Base-by-base conservation (phyloP, 371 early-diverging fungal species). In the Rhizopus arrhizus region DNA sequence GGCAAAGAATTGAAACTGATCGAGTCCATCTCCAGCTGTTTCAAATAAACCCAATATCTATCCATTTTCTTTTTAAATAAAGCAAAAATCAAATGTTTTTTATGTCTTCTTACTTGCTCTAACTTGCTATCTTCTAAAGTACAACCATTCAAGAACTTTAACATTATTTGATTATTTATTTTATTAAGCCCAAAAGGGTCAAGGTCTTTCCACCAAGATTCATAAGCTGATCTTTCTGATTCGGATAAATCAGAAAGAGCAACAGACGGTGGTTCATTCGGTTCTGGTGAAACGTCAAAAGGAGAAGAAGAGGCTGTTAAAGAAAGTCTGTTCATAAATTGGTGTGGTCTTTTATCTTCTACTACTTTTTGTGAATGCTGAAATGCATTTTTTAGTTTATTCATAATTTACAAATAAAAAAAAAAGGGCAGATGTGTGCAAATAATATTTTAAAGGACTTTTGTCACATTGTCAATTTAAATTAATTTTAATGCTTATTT, bases 191-290 rank as follows among this genome's bases (percentile, higher is more conserved):
- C 62, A 61, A 80, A 80, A 9, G 77, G 80, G 60, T 77, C 77
- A 4, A 80, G 48, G 53, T 75, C 77, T 51, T 70, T 77, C 77
- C 77, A 80, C 80, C 80, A 80, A 12, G 77, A 66, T 29, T 53
- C 58, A 55, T 78, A 78, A n/a, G 72, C 69, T 5, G 45, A 43
- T 43, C 57, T 68, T 35, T 79, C 79, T 40, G 48, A 48, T n/a
- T 72, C 70, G 29, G 76, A 73, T 32, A 75, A 58, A 16, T 76
- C 73, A 43, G 58, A 61, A 29, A 68, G 58, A 34, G 38, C 33
- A 29, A 76, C 60, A 13, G 65, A 49, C 12, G 77, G 77, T 38
- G 70, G 52, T 2, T 38, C 59, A 36, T 48, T 40, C 28, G 36
- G 53, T 11, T 54, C 33, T n/a, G 50, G 32, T 57, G 29, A 35